Base-by-base conservation (phyloP, 2,329 filamentous ascomycete genomes). In the Lecanicillium sp. region DNA sequence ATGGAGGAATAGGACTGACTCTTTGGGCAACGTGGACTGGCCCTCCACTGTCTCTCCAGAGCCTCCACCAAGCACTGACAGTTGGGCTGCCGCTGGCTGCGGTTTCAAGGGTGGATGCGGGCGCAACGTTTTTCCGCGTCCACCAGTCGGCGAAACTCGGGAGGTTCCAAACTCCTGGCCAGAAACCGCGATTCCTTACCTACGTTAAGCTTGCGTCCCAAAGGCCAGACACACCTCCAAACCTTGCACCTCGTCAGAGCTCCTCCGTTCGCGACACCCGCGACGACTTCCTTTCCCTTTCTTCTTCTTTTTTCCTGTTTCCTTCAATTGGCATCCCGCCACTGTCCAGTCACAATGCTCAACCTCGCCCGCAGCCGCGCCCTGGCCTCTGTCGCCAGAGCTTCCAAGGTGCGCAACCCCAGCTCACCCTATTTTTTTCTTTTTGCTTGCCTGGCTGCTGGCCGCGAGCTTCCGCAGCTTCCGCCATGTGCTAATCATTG, bases 311-410 rank as follows among this genome's bases (percentile, higher is more conserved):
- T 48, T 29, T 26, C 33, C 51, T 42, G 37, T 37, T 48, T 27
- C 48, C 40, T 24, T 43, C 51, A 49, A 41, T 43, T 49, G 39
- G 44, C 40, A 39, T 32, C 30, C 46, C 42, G 52, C 50, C 51
- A 40, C 19, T 38, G 37, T 50, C 35, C 54, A 42, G 51, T 55
- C 67, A 79, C 62, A 62, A 96, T 95, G 90, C 94, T 90, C 77
- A 93, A 85, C 72, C 74, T 95, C 68, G 85, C 85, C 67, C 84
- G 89, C 74, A 86, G 81, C 73, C 81, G 86, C 71, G 84, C 86
- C 68, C 74, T 91, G 73, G 82, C 86, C 68, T 83, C 86, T 72
- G 86, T 86, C 70, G 70, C 94, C 68, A 84, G 83, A 71, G 81
- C 85, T 67, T 80, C 81, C 69, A 85, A 83, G 77, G 89, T 90